Base-by-base conservation (phyloP, 1,284 basidiomycete species). In the Leccinum subfulvum region DNA sequence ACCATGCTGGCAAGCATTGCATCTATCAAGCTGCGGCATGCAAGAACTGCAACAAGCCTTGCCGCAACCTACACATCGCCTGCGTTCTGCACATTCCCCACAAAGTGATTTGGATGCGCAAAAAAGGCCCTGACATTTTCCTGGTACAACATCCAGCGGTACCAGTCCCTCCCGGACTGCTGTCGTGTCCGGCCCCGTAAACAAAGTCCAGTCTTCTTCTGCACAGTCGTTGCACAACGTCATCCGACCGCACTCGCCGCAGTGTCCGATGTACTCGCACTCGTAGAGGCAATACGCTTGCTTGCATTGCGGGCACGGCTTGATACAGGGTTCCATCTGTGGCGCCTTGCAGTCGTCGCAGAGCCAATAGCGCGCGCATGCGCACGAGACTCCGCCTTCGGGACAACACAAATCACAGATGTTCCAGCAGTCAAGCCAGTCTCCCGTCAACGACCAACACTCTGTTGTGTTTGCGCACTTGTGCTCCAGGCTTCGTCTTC, bases 191-290 rank as follows among this genome's bases (percentile, higher is more conserved):
- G 39, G 4, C 39, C 16, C 39, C 39, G 16, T n/a, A n/a, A n/a
- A n/a, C 14, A 9, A 18, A 5, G 56, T 41, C 68, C 64, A 44
- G 21, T 73, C 69, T 59, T 71, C 69, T 56, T 70, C 71, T 5
- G 30, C 44, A 47, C 71, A 71, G 26, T 70, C 68, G 2, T 71
- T 61, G 55, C 69, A 70, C 47, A 64, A 11, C 59, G 69, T 64
- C 47, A 62, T 60, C n/a, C 68, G 62, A 51, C 51, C 58, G 47
- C 71, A 70, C 21, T 66, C 66, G 39, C 26, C 18, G 23, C 69
- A 70, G 26, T 53, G 69, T 18, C 53, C 57, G 21, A 73, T 73
- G 57, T 71, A 70, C 1, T 64, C 59, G 69, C 71, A 73, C 21
- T 59, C 57, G 49, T 66, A 30, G 30, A 56, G 3, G 55, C 69